These are phyloP conservation scores for Thalassiosira livingstoniorum DNA, from an alignment of 352 stramenopile species.

Conservation along the genomic window DNA sequence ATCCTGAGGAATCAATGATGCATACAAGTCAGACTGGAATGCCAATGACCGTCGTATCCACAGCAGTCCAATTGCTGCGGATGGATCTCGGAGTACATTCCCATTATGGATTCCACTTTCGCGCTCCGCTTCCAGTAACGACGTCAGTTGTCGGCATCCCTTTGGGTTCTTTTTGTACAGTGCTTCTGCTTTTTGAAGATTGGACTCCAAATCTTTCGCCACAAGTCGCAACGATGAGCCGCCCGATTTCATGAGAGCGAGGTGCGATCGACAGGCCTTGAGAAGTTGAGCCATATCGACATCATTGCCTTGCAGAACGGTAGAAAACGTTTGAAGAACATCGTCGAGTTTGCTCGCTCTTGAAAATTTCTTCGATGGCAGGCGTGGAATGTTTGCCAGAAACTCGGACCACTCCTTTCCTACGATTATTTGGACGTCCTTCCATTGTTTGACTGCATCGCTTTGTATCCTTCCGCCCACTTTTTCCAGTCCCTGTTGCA, in stretches of 20 bases:
- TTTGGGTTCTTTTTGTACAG: slow-evolving; percentile 47
- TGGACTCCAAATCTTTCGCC: slow-evolving; percentile 59
- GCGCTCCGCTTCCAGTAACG: slow-evolving; percentile 49
- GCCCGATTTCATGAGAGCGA: slow-evolving; percentile 30
- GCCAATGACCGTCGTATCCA: slow-evolving; percentile 59
- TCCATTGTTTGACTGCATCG: slow-evolving; percentile 3
- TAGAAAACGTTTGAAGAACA: slow-evolving; percentile 26
- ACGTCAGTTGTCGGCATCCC: slow-evolving; percentile 35
- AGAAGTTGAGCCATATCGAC: slow-evolving; percentile 42
- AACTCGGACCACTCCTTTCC: slow-evolving; percentile 13
- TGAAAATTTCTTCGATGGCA: slow-evolving; percentile 2
- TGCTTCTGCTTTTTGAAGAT: slow-evolving; percentile 57
- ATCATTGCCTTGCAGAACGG: slow-evolving; percentile 19
- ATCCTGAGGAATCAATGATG: slow-evolving; percentile 23
- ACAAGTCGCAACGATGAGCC: slow-evolving; percentile 34
- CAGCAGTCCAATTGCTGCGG: slow-evolving; percentile 58
- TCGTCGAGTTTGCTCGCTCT: slow-evolving; percentile 41
- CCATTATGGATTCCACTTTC: slow-evolving; percentile 50
- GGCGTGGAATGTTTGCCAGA: slow-evolving; percentile 8
- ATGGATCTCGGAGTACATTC: slow-evolving; percentile 52
- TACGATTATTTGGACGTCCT: not conserved
- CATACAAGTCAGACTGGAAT: slow-evolving; percentile 59
- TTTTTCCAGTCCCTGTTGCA: slow-evolving; percentile 3
- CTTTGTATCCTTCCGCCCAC: slow-evolving; percentile 12
- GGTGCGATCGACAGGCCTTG: slow-evolving; percentile 35